Conservation (phyloP, 371 early-diverging fungal species). For the Mortierella sp. region DNA sequence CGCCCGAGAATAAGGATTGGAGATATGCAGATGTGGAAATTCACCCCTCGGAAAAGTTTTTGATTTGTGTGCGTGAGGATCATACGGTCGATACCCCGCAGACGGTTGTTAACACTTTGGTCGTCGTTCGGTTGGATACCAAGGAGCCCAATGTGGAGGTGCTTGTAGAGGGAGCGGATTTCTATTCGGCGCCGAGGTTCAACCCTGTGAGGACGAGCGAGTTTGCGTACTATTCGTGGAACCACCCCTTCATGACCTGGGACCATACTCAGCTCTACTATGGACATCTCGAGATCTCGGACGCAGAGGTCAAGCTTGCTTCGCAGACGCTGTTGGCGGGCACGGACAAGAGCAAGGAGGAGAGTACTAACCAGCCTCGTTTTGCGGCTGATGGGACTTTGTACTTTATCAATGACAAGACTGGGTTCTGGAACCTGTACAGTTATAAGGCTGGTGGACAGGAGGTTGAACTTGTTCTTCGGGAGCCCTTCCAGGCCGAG, state of each 20-base stretch:
- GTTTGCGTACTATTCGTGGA: conserved; percentile 78
- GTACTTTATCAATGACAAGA: conserved; percentile 77
- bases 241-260: conserved; percentile 87
- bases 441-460: conserved; percentile 57
- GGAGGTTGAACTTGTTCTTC: conserved; percentile 60
- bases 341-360: conserved; percentile 56
- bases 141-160: conserved; percentile 60
- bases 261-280: conserved; percentile 74
- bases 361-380: conserved; percentile 64
- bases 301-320: conserved; percentile 31
- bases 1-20: conserved; percentile 59
- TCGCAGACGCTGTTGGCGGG: conserved; percentile 60
- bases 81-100: conserved; percentile 71
- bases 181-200: conserved; percentile 74
- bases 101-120: conserved; percentile 72
- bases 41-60: conserved; percentile 64
- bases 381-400: conserved; percentile 71
- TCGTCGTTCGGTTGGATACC: conserved; percentile 64
- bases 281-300: conserved; percentile 53
- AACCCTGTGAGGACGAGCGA: conserved; percentile 52
- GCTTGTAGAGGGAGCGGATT: conserved; percentile 71
- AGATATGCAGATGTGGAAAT: conserved; percentile 77
- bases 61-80: conserved; percentile 78
- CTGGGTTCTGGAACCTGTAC: conserved; percentile 82
- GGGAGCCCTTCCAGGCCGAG: conserved; percentile 65